phyloP scores from a whole-genome alignment of 2,329 filamentous ascomycete species.

The Ascochyta rabiei region DNA sequence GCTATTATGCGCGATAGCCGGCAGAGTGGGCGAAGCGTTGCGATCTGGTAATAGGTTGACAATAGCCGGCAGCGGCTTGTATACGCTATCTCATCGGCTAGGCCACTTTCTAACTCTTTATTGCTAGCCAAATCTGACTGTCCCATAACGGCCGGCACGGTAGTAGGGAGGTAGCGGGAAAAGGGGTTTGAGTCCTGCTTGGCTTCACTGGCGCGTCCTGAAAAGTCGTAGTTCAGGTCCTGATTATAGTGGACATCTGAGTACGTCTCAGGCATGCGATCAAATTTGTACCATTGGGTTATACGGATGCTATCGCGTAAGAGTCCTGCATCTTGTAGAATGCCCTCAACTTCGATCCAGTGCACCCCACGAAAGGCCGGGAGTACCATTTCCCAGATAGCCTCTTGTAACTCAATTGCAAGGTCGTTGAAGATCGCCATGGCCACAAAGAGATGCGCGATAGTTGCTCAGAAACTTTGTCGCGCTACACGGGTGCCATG shows the following conservation, averaged over 20 bases:
- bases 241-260: not conserved
- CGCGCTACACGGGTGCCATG: not conserved
- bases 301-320: constrained; percentile 7
- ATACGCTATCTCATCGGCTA: constrained; percentile 10
- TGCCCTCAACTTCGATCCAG: constrained; percentile 2
- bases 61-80: constrained; percentile 8
- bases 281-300: not conserved
- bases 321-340: constrained; percentile 4
- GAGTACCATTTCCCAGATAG: constrained; percentile 3
- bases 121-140: not conserved
- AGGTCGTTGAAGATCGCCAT: constrained; percentile 11
- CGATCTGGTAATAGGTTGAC: constrained; percentile 9
- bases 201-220: not conserved
- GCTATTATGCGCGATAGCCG: constrained; percentile 4
- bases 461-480: not conserved
- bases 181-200: not conserved
- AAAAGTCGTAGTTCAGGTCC: not conserved
- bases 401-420: constrained; percentile 8
- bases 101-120: not conserved
- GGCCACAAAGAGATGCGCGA: not conserved
- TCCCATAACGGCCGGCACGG: constrained; percentile 11
- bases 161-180: constrained; percentile 8
- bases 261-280: constrained; percentile 8
- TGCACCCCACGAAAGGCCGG: constrained; percentile 7
- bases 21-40: constrained; percentile 7